phyloP scores from a whole-genome alignment of 148 eudicot species.

The Linanthus parryae region DNA sequence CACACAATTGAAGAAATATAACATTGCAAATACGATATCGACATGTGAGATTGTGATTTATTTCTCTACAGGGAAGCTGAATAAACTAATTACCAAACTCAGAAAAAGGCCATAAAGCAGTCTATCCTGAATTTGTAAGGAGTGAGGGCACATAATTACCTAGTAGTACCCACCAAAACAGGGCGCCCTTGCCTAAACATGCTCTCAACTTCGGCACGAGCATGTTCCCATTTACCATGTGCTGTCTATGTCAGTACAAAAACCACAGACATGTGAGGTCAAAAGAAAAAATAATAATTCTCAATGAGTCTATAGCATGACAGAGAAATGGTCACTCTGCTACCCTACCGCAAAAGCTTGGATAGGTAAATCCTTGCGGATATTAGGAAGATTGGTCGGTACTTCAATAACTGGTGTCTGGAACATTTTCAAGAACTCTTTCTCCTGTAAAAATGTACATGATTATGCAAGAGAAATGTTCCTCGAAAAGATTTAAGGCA shows the following conservation, averaged over 20 bases:
- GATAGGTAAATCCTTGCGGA: conserved; percentile 83
- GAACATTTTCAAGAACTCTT: conserved; percentile 96
- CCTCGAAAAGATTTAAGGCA: neutral
- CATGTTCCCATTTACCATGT: conserved; percentile 88
- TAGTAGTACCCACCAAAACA: conserved; percentile 93
- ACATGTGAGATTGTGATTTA: no score
- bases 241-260: conserved; percentile 52
- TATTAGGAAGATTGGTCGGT: conserved; percentile 92
- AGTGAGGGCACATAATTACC: conserved; percentile 36
- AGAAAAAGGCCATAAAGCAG: neutral
- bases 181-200: conserved; percentile 91
- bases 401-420: conserved; percentile 91
- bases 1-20: no score
- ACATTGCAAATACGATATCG: no score
- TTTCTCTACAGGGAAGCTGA: no score
- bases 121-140: conserved; percentile 2
- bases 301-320: no score
- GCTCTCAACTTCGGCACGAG: conserved; percentile 64
- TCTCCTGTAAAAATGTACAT: conserved; percentile 53
- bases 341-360: conserved; percentile 87
- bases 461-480: neutral
- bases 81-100: neutral
- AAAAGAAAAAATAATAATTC: conserved; percentile 2
- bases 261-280: conserved; percentile 13
- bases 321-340: neutral